Evolutionary conservation across 2,329 filamentous ascomycete genomes (phyloP).

Genomic region (Metarhizium rileyi): DNA sequence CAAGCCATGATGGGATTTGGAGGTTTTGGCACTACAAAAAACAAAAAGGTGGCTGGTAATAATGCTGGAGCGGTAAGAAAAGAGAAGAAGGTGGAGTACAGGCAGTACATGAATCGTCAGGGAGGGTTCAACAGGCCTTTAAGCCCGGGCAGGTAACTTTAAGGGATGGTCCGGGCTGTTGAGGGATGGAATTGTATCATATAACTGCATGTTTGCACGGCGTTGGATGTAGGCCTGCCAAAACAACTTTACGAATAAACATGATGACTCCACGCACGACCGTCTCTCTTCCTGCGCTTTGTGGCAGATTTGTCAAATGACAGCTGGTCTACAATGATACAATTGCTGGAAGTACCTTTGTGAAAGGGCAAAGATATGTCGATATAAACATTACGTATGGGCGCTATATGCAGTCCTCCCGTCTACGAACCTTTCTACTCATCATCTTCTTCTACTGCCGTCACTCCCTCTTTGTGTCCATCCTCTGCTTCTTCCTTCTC

Average conservation of each 20-base stretch:
- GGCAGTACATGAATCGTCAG: conserved; percentile 90
- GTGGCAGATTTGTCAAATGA: not conserved
- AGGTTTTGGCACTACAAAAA: conserved; percentile 77
- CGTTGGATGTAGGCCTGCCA: not conserved
- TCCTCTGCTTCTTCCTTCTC: conserved; percentile 2
- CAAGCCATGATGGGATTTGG: conserved; percentile 84
- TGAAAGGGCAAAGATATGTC: not conserved
- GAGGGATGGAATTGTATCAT: not conserved
- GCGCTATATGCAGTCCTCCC: conserved; percentile 13
- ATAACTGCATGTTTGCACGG: not conserved
- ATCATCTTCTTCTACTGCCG: conserved; percentile 8
- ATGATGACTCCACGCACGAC: not conserved
- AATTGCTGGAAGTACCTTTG: not conserved
- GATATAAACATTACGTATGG: conserved; percentile 29
- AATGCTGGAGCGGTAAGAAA: conserved; percentile 73
- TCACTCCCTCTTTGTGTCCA: conserved; percentile 2
- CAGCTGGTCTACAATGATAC: not conserved
- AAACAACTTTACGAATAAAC: not conserved
- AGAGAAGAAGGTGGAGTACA: conserved; percentile 89
- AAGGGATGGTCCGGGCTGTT: not conserved
- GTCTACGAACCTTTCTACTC: conserved; percentile 2
- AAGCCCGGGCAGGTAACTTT: conserved; percentile 40
- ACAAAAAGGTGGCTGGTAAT: conserved; percentile 82
- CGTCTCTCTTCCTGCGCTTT: not conserved
- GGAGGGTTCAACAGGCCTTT: conserved; percentile 76